Percentiles rank a stretch among this genome's conserved stretches.
phyloP scores from a whole-genome alignment of 768 basidiomycete species.

The Cystoderma amianthinum region DNA sequence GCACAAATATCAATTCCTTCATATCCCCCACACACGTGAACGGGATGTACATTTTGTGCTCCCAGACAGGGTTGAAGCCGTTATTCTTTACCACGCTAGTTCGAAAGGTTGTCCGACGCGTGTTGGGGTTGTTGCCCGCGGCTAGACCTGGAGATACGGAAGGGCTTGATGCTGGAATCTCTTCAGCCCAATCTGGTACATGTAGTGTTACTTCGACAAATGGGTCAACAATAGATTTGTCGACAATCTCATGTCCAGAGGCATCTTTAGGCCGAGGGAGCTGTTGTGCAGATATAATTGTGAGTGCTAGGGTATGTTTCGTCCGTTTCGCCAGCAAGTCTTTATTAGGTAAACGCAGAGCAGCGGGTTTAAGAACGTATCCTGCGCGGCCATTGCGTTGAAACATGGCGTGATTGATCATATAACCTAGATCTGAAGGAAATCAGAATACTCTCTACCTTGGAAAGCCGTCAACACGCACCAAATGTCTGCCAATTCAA shows the following conservation, averaged over 20 bases:
- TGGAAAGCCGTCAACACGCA: conserved; percentile 25
- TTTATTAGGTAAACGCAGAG: conserved; percentile 62
- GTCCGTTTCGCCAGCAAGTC: conserved; percentile 45
- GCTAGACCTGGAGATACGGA: conserved; percentile 8
- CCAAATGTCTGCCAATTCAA: conserved; percentile 98
- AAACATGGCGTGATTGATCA: conserved; percentile 96
- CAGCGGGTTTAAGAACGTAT: conserved; percentile 84
- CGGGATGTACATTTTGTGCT: conserved; percentile 60
- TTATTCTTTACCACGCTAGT: conserved; percentile 75
- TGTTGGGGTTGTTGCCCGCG: conserved; percentile 11
- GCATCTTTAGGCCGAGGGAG: conserved; percentile 69
- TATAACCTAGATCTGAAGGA: conserved; percentile 71
- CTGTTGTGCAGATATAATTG: conserved; percentile 85
- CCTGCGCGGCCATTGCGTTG: conserved; percentile 83
- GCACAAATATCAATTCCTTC: conserved; percentile 79
- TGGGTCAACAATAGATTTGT: conserved; percentile 56
- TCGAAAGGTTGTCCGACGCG: conserved; percentile 38
- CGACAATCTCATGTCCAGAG: conserved; percentile 49
- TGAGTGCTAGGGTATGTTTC: conserved; percentile 58
- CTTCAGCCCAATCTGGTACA: conserved; percentile 59
- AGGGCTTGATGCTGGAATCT: conserved; percentile 14
- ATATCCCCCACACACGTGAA: conserved; percentile 69
- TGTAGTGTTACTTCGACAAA: conserved; percentile 78
- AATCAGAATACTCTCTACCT: conserved; percentile 1
- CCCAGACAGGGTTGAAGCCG: conserved; percentile 91